Base-by-base conservation (phyloP, 2,329 filamentous ascomycete genomes). In the Madurella fahalii region DNA sequence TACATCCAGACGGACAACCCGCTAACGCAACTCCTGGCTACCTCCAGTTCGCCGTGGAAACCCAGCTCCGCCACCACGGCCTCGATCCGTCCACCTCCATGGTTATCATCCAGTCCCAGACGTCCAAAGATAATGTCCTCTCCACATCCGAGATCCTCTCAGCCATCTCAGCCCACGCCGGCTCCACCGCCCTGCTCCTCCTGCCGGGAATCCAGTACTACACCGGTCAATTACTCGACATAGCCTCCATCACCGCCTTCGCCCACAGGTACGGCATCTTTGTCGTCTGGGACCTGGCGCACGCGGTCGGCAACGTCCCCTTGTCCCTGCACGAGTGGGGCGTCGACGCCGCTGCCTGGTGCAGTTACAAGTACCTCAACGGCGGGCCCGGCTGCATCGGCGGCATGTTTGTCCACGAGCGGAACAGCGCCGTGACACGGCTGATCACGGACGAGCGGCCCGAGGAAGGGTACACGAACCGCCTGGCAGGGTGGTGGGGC, bases 321-420 rank as follows among this genome's bases (percentile, higher is more conserved):
- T 70, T 92, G 17, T 72, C 79, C 50, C 76, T 93, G 9, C 86
- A 90, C 65, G 83, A 87, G 62, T 92, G 88, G 88, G 78, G 86
- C 52, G 87, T 91, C 40, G 89, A 93, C 67, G 90, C 74, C 1
- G 88, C 89, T 5, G 86, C 78, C 9, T 93, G 89, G 89, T 93
- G 89, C 67, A 86, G 81, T 56, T 93, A 93, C 74, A 93, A 93
- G 69, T 93, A 92, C 68, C 77, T 93, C 57, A 92, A 91, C 66
- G 79, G 82, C 49, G 89, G 89, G 0, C 87, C 89, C 0, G 88
- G 89, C 7, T 81, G 82, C 18, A 90, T 90, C 60, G 88, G 82
- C 16, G 87, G 84, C 0, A 70, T 87, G 18, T 93, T 91, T 64
- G 82, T 93, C 18, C 86, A 92, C 66, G 79, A 86, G 57, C 77